A percentile compares a stretch with the other conserved stretches of the same genome.
Conservation (phyloP, 208 protist genomes). For the Trypanosoma conorhini region DNA sequence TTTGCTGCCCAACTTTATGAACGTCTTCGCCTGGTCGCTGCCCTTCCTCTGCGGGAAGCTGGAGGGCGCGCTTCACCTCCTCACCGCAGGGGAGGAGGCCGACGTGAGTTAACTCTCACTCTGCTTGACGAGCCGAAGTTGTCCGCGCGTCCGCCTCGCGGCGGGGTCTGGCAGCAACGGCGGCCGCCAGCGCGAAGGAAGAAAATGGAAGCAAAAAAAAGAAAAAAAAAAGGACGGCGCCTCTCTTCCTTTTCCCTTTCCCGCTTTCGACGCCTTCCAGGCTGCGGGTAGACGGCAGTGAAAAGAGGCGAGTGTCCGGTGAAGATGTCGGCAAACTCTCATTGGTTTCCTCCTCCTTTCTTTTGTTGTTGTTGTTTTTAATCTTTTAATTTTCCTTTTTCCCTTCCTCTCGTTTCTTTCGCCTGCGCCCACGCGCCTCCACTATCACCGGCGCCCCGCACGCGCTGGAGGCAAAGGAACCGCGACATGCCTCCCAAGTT, state of each 20-base stretch:
- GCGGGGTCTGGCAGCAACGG: too few species aligned
- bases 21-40: slow-evolving; percentile 94
- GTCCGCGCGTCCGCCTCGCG: background rate
- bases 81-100: background rate
- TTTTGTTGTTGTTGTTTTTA: background rate
- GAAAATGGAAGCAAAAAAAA: background rate
- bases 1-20: slow-evolving; percentile 96
- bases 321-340: background rate
- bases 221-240: too few species aligned
- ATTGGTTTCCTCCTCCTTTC: background rate
- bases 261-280: background rate
- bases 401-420: background rate
- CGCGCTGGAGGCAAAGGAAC: slow-evolving; percentile 3
- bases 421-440: background rate
- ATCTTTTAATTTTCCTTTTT: background rate
- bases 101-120: background rate
- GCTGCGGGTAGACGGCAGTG: background rate
- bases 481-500: slow-evolving; percentile 98
- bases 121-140: background rate
- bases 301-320: background rate
- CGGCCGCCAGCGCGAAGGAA: background rate
- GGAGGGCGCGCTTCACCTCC: slow-evolving; percentile 44
- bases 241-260: background rate
- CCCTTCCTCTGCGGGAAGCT: slow-evolving; percentile 93
- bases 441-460: background rate